phyloP scores from a whole-genome alignment of 140 eudicot species.

The Flaveria floridana region DNA sequence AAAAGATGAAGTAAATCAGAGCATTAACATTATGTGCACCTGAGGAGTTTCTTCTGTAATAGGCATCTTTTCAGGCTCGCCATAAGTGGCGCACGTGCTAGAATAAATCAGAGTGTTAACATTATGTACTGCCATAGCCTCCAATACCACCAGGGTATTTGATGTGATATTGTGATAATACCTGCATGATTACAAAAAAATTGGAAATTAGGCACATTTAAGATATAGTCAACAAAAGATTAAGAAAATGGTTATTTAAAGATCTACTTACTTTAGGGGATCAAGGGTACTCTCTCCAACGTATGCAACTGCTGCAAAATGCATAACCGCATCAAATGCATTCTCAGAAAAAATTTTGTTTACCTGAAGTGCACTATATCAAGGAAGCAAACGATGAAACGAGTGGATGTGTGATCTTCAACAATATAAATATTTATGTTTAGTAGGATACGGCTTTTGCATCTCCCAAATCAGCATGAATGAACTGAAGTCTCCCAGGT shows the following conservation, averaged over 20 bases:
- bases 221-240: background rate
- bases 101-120: constrained; percentile 78
- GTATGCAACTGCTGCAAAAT: constrained; percentile 96
- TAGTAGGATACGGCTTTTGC: constrained; percentile 53
- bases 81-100: constrained; percentile 93
- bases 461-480: constrained; percentile 83
- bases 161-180: constrained; percentile 92
- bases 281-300: constrained; percentile 89
- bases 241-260: background rate
- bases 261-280: constrained; percentile 60
- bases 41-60: constrained; percentile 90
- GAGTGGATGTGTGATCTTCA: background rate
- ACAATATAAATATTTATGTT: background rate
- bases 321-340: constrained; percentile 95
- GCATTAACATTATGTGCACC: constrained; percentile 28
- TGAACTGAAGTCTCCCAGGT: constrained; percentile 79
- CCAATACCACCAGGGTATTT: constrained; percentile 60
- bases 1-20: background rate
- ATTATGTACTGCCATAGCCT: constrained; percentile 70
- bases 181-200: constrained; percentile 37
- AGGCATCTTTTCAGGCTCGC: constrained; percentile 94
- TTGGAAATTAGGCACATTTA: background rate
- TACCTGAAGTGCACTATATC: constrained; percentile 41
- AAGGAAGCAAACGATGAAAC: constrained; percentile 23
- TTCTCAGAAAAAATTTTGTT: constrained; percentile 68